Conservation (phyloP, 148 eudicot genomes). For the Nepenthes mirabilis region DNA sequence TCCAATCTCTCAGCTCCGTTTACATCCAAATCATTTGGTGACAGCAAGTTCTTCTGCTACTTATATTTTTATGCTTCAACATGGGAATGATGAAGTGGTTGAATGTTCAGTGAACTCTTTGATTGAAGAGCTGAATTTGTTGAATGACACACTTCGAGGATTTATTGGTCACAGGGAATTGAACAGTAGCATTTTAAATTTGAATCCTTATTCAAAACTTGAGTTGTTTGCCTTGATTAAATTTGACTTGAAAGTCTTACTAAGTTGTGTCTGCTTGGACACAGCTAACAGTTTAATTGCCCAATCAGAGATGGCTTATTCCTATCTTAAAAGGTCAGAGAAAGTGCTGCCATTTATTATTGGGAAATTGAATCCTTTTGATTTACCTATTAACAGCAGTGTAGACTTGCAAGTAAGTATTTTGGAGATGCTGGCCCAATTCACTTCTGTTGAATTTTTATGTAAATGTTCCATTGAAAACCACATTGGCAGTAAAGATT, state of each 20-base stretch:
- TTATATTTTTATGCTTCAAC: slow-evolving; percentile 87
- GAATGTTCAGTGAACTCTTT: slow-evolving; percentile 42
- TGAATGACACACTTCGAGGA: slow-evolving; percentile 33
- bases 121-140: slow-evolving; percentile 50
- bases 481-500: slow-evolving; percentile 11
- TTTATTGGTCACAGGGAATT: slow-evolving; percentile 11
- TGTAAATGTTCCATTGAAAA: slow-evolving; percentile 40
- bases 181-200: slow-evolving; percentile 4
- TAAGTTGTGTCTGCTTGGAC: slow-evolving; percentile 50
- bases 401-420: slow-evolving; percentile 57
- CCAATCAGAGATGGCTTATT: slow-evolving; percentile 38
- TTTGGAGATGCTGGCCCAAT: slow-evolving; percentile 42
- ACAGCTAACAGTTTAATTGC: slow-evolving; percentile 29
- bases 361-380: slow-evolving; percentile 43
- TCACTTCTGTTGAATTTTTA: slow-evolving; percentile 49
- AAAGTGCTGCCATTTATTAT: slow-evolving; percentile 33
- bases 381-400: slow-evolving; percentile 22
- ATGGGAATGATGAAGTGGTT: slow-evolving; percentile 67
- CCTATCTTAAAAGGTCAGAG: slow-evolving; percentile 51
- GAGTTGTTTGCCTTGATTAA: slow-evolving; percentile 68
- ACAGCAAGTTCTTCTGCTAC: slow-evolving; percentile 86
- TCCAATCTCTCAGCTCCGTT: slow-evolving; percentile 73
- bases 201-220: slow-evolving; percentile 31
- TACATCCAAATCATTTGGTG: slow-evolving; percentile 87
- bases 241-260: slow-evolving; percentile 67